Evolutionary conservation across 495 filamentous ascomycete species (phyloP).

Genomic region (Hypoxylon lienhwacheense): DNA sequence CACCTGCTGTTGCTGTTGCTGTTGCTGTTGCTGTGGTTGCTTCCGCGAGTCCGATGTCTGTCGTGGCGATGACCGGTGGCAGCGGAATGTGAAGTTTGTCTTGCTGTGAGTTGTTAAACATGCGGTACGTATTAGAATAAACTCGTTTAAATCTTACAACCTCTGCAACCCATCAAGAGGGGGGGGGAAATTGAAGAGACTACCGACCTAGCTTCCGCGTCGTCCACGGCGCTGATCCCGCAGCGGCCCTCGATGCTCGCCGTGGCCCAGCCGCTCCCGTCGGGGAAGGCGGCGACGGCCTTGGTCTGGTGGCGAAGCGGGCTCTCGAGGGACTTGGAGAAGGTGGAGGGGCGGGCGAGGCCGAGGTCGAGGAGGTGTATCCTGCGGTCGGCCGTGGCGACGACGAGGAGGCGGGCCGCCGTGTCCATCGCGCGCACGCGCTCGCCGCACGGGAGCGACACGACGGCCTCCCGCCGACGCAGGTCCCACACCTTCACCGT

Average conservation of each 20-base stretch:
- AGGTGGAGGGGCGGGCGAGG: slow-evolving; percentile 74
- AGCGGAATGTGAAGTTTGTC: slow-evolving; percentile 90
- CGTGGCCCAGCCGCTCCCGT: slow-evolving; percentile 83
- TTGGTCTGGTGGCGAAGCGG: slow-evolving; percentile 95
- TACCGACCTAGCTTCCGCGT: slow-evolving; percentile 72
- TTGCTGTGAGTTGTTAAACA: background rate
- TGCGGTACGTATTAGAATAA: background rate
- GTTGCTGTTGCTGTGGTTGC: too few relatives aligned
- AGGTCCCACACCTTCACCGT: slow-evolving; percentile 96
- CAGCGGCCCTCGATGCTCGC: slow-evolving; percentile 90
- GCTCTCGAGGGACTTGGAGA: slow-evolving; percentile 86
- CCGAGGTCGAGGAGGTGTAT: slow-evolving; percentile 89
- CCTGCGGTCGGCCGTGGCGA: slow-evolving; percentile 87
- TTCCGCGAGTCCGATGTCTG: too few relatives aligned
- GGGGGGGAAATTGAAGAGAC: slow-evolving; percentile 14
- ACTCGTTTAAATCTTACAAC: too few relatives aligned
- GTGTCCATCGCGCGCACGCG: slow-evolving; percentile 90
- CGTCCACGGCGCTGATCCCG: slow-evolving; percentile 89
- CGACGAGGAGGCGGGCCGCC: slow-evolving; percentile 77
- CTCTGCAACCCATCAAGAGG: background rate
- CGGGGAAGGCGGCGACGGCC: slow-evolving; percentile 86
- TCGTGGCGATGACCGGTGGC: slow-evolving; percentile 76
- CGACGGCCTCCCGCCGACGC: slow-evolving; percentile 62
- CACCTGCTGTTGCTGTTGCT: slow-evolving; percentile 55
- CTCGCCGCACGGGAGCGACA: slow-evolving; percentile 68